These are phyloP conservation scores for Fusarium sp. DNA, from an alignment of 2,329 filamentous ascomycete species.

Conservation along the genomic window DNA sequence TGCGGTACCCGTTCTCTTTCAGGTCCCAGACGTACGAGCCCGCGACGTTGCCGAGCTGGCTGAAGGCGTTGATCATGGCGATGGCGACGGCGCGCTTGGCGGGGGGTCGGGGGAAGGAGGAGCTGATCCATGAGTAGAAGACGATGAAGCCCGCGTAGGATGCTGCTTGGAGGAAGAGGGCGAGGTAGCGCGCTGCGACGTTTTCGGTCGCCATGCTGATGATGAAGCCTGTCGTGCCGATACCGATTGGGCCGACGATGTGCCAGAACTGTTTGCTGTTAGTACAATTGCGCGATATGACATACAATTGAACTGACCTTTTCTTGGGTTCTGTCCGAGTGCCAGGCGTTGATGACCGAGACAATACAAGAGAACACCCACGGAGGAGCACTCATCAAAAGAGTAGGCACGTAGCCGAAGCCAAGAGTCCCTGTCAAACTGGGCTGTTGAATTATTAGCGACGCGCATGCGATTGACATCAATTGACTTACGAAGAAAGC, in stretches of 20 bases:
- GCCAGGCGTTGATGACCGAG: slow-evolving; percentile 65
- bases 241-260: slow-evolving; percentile 61
- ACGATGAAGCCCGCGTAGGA: slow-evolving; percentile 69
- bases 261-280: slow-evolving; percentile 61
- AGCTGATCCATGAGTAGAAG: slow-evolving; percentile 67
- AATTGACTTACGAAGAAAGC: slow-evolving; percentile 58
- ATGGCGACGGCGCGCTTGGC: slow-evolving; percentile 70
- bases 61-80: slow-evolving; percentile 68
- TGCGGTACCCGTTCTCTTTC: slow-evolving; percentile 67
- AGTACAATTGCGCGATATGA: not conserved
- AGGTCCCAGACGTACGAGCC: slow-evolving; percentile 72
- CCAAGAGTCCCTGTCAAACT: slow-evolving; percentile 63
- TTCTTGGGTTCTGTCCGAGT: slow-evolving; percentile 64
- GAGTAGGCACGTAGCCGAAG: slow-evolving; percentile 61
- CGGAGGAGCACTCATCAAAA: slow-evolving; percentile 66
- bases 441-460: slow-evolving; percentile 41
- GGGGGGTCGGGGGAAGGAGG: slow-evolving; percentile 66
- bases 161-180: slow-evolving; percentile 67
- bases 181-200: slow-evolving; percentile 66
- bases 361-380: slow-evolving; percentile 68
- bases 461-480: not conserved
- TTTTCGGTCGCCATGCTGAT: slow-evolving; percentile 68
- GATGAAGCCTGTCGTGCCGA: slow-evolving; percentile 66
- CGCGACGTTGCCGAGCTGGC: slow-evolving; percentile 67
- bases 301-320: slow-evolving; percentile 49